A percentile compares a stretch with the other conserved stretches of the same genome.
Evolutionary conservation across 306 rosid genomes (phyloP).

Genomic region (Albizia julibrissin): DNA sequence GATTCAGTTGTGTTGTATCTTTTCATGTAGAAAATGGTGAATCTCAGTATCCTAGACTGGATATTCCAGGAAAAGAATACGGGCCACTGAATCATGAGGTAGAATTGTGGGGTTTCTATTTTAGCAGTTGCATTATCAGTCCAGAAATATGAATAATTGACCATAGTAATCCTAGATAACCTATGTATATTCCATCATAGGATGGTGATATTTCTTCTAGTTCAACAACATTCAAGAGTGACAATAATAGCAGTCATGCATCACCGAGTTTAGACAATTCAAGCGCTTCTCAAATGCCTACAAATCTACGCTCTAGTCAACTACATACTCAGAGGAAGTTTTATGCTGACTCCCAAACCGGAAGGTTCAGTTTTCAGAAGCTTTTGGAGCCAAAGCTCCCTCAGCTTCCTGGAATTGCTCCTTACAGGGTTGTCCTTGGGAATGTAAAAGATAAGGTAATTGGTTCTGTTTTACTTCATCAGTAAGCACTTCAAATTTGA

Average conservation of each 20-base stretch:
- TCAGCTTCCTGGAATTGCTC: slow-evolving; percentile 73
- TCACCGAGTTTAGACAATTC: slow-evolving; percentile 36
- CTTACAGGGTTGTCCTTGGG: slow-evolving; percentile 85
- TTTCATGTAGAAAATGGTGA: slow-evolving; percentile 68
- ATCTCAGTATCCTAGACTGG: slow-evolving; percentile 66
- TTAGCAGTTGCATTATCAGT: background rate
- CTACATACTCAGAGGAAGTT: slow-evolving; percentile 60
- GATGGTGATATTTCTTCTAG: slow-evolving; percentile 47
- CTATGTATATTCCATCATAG: slow-evolving; percentile 36
- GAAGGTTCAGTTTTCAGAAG: slow-evolving; percentile 85
- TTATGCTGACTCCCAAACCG: slow-evolving; percentile 61
- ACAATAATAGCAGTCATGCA: slow-evolving; percentile 29
- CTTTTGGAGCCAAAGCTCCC: slow-evolving; percentile 84
- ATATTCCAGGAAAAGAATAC: slow-evolving; percentile 60
- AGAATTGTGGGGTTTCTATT: slow-evolving; percentile 35
- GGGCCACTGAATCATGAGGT: slow-evolving; percentile 59
- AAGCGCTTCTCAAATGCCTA: slow-evolving; percentile 38
- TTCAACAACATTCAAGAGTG: slow-evolving; percentile 34
- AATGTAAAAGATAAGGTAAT: slow-evolving; percentile 83
- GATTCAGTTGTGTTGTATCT: slow-evolving; percentile 27
- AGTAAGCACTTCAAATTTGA: slow-evolving; percentile 21
- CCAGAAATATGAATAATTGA: background rate
- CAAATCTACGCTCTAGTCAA: slow-evolving; percentile 47
- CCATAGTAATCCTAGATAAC: slow-evolving; percentile 23
- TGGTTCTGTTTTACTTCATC: slow-evolving; percentile 26